Percentiles rank a stretch among this genome's conserved stretches.
These are phyloP conservation scores for Coemansia aciculifera DNA, from an alignment of 192 early-diverging fungal genomes.

Conservation along the genomic window DNA sequence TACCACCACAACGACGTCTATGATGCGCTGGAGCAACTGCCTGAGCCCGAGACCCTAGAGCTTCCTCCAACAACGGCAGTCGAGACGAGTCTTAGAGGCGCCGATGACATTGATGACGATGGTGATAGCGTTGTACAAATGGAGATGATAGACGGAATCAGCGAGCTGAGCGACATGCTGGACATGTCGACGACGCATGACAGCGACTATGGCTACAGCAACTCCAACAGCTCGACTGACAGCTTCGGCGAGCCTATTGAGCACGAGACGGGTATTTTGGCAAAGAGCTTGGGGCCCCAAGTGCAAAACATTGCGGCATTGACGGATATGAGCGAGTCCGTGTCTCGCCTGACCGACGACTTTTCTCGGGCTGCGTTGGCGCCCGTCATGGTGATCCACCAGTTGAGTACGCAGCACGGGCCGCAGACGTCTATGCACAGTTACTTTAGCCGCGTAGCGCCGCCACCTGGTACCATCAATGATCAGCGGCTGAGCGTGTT, in stretches of 20 bases:
- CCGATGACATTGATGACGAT: constrained; percentile 2
- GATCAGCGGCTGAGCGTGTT: neutral
- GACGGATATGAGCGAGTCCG: constrained; percentile 3
- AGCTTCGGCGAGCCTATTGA: constrained; percentile 55
- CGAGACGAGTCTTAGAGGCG: neutral
- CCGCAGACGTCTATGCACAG: constrained; percentile 1
- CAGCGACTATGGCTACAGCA: constrained; percentile 39
- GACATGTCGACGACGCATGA: constrained; percentile 22
- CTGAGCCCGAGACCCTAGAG: constrained; percentile 43
- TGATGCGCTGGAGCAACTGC: constrained; percentile 20
- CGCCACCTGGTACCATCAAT: neutral
- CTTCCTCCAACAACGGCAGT: constrained; percentile 31
- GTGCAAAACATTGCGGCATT: neutral
- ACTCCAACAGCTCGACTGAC: constrained; percentile 44
- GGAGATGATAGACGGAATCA: constrained; percentile 42
- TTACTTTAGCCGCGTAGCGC: neutral
- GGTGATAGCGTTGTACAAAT: constrained; percentile 38
- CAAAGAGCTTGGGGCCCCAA: constrained; percentile 20
- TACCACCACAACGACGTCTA: constrained; percentile 23
- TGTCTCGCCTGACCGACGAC: constrained; percentile 11
- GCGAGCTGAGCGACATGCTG: constrained; percentile 43
- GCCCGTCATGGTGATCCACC: constrained; percentile 27
- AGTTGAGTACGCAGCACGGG: constrained; percentile 13
- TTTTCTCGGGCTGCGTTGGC: constrained; percentile 7
- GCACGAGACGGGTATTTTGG: constrained; percentile 38